Conservation (phyloP, 306 rosid genomes). For the Pyrus pyrifolia region DNA sequence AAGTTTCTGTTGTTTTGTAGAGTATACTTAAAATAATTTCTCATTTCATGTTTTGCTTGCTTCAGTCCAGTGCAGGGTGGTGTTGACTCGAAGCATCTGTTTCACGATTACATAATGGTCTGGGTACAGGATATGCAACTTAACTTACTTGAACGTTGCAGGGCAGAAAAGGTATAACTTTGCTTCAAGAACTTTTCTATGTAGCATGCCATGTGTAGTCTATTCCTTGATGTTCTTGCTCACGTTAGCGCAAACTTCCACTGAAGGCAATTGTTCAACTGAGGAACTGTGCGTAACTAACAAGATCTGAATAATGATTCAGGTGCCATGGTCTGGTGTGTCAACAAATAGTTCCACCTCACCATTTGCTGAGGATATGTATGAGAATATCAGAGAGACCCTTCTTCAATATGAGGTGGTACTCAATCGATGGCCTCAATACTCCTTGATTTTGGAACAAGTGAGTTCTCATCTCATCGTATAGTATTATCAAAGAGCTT, state of each 20-base stretch:
- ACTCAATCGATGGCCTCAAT: slow-evolving; percentile 95
- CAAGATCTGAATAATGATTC: slow-evolving; percentile 25
- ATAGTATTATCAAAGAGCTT: not conserved
- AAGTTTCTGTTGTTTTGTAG: not conserved
- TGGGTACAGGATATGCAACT: slow-evolving; percentile 98
- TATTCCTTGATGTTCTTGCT: not conserved
- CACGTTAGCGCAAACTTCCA: not conserved
- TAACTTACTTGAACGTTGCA: slow-evolving; percentile 70
- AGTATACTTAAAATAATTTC: slow-evolving; percentile 1
- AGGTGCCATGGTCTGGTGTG: slow-evolving; percentile 99
- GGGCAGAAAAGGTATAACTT: slow-evolving; percentile 77
- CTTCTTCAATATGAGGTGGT: slow-evolving; percentile 75
- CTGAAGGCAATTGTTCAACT: not conserved
- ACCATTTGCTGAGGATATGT: slow-evolving; percentile 90
- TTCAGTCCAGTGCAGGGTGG: slow-evolving; percentile 77
- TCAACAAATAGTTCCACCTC: slow-evolving; percentile 83
- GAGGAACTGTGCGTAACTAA: slow-evolving; percentile 5
- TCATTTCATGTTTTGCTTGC: slow-evolving; percentile 21
- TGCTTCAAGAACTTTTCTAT: slow-evolving; percentile 6
- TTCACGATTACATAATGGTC: slow-evolving; percentile 81
- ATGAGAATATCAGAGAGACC: slow-evolving; percentile 70
- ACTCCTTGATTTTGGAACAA: slow-evolving; percentile 75
- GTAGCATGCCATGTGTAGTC: not conserved
- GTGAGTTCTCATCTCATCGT: slow-evolving; percentile 39
- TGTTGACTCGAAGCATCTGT: slow-evolving; percentile 67